These are phyloP conservation scores for Thalassiosira oceanica DNA, from an alignment of 352 stramenopile genomes.

Conservation along the genomic window DNA sequence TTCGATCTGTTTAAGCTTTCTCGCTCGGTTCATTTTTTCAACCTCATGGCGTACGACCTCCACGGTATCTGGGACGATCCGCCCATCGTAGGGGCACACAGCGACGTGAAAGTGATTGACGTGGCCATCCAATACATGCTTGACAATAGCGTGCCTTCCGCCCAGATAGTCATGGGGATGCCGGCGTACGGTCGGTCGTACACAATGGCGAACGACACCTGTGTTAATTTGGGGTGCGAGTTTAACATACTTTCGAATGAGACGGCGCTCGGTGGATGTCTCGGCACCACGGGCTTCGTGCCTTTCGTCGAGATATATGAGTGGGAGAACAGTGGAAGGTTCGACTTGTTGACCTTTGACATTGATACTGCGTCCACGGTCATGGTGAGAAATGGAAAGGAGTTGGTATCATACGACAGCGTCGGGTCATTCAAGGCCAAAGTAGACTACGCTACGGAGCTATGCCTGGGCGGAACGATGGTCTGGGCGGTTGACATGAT, in stretches of 20 bases:
- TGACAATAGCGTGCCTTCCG: conserved; percentile 37
- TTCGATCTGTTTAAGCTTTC: conserved; percentile 49
- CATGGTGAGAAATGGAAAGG: conserved; percentile 46
- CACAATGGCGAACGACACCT: conserved; percentile 47
- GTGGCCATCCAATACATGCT: conserved; percentile 54
- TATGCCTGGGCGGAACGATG: conserved; percentile 53
- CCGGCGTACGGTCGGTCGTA: conserved; percentile 53
- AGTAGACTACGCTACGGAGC: conserved; percentile 49
- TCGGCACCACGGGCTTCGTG: conserved; percentile 52
- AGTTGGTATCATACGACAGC: conserved; percentile 62
- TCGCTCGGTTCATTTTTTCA: conserved; percentile 49
- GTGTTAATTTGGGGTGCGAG: conserved; percentile 38
- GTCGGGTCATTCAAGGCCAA: conserved; percentile 51
- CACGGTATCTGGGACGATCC: conserved; percentile 53
- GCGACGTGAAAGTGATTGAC: conserved; percentile 46
- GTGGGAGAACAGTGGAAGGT: conserved; percentile 34
- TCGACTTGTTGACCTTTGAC: conserved; percentile 47
- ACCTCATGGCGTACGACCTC: conserved; percentile 60
- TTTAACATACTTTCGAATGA: conserved; percentile 47
- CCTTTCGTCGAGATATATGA: conserved; percentile 57
- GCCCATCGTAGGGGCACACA: conserved; percentile 43
- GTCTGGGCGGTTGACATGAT: conserved; percentile 61
- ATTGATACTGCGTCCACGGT: conserved; percentile 27
- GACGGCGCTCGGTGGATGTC: conserved; percentile 48
- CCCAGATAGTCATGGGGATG: conserved; percentile 48